Conservation (phyloP, 2,329 filamentous ascomycete genomes). For the Fusarium liriodendri region DNA sequence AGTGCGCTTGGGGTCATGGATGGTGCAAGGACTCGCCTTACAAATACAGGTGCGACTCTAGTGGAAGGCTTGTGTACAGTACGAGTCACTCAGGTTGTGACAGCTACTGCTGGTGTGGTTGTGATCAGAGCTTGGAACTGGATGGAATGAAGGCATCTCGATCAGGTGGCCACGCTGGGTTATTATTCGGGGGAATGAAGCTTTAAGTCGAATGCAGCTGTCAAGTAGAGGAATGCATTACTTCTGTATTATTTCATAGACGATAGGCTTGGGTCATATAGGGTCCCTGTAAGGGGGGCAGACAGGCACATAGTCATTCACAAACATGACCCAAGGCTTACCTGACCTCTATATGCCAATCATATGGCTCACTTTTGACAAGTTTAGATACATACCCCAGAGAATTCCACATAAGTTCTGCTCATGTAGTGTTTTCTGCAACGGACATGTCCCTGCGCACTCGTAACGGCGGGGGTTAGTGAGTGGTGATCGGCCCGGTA, state of each 20-base stretch:
- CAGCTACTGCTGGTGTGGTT: constrained; percentile 1
- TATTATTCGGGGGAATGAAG: background rate
- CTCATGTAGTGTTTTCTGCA: no score
- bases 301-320: background rate
- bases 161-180: background rate
- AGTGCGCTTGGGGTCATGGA: background rate
- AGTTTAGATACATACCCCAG: no score
- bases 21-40: background rate
- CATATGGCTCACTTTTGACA: no score
- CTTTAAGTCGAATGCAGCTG: background rate
- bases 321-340: background rate
- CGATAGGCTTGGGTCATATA: background rate
- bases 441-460: no score
- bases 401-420: no score
- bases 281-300: background rate
- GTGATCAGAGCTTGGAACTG: background rate
- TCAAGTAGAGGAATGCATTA: background rate
- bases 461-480: no score
- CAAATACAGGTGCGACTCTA: background rate
- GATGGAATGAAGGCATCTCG: background rate
- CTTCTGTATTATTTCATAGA: background rate
- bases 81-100: background rate
- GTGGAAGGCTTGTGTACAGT: background rate
- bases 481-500: no score
- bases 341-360: no score